Evolutionary conservation across 768 basidiomycete genomes (phyloP), one percentile per base, ranked within the genome.

Genomic region (Aureoboletus auriporus): DNA sequence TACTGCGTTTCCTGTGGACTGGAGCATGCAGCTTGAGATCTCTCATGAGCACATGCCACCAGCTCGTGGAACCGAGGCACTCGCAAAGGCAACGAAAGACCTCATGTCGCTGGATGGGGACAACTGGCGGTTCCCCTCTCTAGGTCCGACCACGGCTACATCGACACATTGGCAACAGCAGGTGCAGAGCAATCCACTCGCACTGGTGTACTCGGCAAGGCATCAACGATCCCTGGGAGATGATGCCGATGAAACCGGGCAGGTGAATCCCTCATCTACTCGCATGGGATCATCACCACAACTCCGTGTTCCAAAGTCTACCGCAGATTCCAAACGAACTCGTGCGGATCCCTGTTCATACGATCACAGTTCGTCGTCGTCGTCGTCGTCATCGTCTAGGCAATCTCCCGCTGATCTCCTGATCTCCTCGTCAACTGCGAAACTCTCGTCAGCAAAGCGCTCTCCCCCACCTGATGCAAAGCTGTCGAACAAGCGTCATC

Each of bases 71-170:
- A 80, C 72, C 49, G 82, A 86, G 46, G 82, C 82, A 2, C 75
- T 92, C 46, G 70, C 84, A 45, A 86, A 84, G 67, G 88, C 88
- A 0, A 91, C 89, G 0, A 89, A 86, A 65, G 86, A 90, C 65
- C 78, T 92, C 38, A 89, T 92, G 82, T 74, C 85, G 5, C 73
- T 89, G 26, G 85, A 85, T 50, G 56, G 52, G 11, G 72, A 66
- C 12, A 67, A 61, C 7, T 81, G 70, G 73, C 61, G 59, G 26
- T 58, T 61, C 42, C 62, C 61, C 26, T 28, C 62, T 2, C 26
- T 50, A 6, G 27, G 30, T 1, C 57, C 54, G 11, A 31, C 42
- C 34, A 39, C 57, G 29, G 55, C 36, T 2, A 33, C 50, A 1
- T 41, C 58, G 39, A 49, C 34, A 39, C 49, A 48, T 26, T 52